Conservation (phyloP, 2,329 filamentous ascomycete species). For the Colletotrichum kahawae region DNA sequence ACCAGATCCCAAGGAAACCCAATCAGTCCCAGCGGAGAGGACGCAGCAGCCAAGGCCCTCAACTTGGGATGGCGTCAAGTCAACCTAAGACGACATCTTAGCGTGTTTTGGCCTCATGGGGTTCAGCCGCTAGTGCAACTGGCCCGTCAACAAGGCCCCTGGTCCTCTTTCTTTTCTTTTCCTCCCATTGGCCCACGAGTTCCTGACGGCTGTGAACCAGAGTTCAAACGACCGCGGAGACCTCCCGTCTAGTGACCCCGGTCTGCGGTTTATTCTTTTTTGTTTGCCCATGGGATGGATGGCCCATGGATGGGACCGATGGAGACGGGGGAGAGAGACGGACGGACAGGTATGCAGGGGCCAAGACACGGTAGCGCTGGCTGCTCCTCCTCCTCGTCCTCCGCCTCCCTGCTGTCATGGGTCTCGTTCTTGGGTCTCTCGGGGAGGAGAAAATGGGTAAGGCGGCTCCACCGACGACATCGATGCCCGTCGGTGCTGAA, state of each 20-base stretch:
- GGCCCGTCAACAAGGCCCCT: not conserved
- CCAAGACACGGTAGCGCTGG: not conserved
- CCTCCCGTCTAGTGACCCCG: not conserved
- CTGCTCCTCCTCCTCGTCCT: not conserved
- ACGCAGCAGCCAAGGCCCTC: not conserved
- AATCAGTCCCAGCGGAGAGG: not conserved
- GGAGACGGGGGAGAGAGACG: not conserved
- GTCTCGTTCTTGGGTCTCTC: not conserved
- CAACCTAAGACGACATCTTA: not conserved
- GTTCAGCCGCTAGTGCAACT: not conserved
- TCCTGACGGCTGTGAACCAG: slow-evolving; percentile 7
- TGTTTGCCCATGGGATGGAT: slow-evolving; percentile 3
- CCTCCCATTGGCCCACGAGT: not conserved
- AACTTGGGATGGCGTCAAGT: slow-evolving; percentile 10
- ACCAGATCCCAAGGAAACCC: not conserved
- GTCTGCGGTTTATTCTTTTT: not conserved
- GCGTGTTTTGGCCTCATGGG: slow-evolving; percentile 17
- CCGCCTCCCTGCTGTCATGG: not conserved
- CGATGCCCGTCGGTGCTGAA: not conserved
- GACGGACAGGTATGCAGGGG: not conserved
- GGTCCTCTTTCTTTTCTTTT: not conserved
- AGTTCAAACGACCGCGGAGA: slow-evolving; percentile 6
- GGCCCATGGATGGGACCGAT: not conserved
- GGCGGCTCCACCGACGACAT: not conserved
- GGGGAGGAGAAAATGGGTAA: not conserved